Conservation (phyloP, 768 basidiomycete species). For the Mycena galericulata region DNA sequence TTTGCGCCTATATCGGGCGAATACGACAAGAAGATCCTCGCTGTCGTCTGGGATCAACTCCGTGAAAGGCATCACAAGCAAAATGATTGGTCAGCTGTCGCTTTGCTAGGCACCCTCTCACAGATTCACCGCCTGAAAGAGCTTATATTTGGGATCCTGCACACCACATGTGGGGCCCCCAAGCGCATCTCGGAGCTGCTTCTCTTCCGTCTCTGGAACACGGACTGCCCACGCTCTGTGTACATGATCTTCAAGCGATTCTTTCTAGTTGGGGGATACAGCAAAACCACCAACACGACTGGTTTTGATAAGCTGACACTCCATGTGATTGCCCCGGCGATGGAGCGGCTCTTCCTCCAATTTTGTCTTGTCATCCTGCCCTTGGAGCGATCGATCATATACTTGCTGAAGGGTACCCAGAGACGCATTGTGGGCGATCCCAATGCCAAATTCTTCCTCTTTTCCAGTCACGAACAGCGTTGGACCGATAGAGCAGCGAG, state of each 20-base stretch:
- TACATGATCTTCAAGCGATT: not conserved
- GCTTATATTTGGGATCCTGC: no score
- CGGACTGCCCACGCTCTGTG: not conserved
- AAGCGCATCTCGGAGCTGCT: conserved; percentile 8
- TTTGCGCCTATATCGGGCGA: no score
- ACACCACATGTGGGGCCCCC: no score
- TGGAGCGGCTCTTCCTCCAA: not conserved
- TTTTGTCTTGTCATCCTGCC: conserved; percentile 4
- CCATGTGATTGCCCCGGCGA: not conserved
- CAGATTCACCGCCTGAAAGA: no score
- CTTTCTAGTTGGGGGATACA: conserved; percentile 8
- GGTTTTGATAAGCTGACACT: conserved; percentile 5
- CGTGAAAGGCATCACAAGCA: no score
- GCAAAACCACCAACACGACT: conserved; percentile 2
- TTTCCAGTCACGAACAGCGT: not conserved
- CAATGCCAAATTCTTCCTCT: conserved; percentile 11
- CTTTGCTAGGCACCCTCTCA: no score
- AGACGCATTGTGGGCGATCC: no score
- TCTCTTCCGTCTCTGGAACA: not conserved
- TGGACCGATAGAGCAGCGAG: no score
- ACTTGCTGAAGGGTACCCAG: no score
- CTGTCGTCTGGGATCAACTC: no score
- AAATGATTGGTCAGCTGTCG: no score
- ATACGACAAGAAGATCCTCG: no score
- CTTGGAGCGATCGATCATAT: conserved; percentile 5